Conservation (phyloP, 345 rosid species). For the Brassica cretica region DNA sequence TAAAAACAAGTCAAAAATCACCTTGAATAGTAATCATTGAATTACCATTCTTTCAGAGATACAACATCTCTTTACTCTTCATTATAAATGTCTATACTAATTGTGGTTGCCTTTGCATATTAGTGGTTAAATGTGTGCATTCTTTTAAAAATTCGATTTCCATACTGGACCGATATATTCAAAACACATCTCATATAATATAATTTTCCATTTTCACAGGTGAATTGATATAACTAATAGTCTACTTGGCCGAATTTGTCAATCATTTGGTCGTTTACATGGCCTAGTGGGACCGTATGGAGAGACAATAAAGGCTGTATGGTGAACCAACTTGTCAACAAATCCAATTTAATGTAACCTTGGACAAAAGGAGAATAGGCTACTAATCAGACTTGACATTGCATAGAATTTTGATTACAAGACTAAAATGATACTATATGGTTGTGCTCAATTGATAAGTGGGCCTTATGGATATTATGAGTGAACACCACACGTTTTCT, state of each 20-base stretch:
- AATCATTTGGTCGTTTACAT: slow-evolving; percentile 17
- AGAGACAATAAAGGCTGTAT: slow-evolving; percentile 8
- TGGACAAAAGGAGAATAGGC: slow-evolving; percentile 2
- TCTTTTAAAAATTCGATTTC: neutral
- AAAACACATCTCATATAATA: neutral
- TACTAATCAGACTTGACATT: slow-evolving; percentile 4
- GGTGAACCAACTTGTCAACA: slow-evolving; percentile 35
- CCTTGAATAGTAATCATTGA: neutral
- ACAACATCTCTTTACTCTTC: neutral
- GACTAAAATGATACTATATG: slow-evolving; percentile 13
- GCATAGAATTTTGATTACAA: neutral
- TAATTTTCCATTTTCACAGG: neutral
- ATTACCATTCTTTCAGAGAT: neutral
- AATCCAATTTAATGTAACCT: slow-evolving; percentile 35
- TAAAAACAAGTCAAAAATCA: no score
- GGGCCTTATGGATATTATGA: slow-evolving; percentile 10
- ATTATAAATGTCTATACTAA: neutral
- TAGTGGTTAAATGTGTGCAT: neutral
- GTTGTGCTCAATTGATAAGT: slow-evolving; percentile 26
- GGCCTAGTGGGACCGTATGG: neutral
- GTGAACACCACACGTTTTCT: neutral
- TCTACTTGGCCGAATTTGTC: neutral
- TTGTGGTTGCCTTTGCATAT: neutral
- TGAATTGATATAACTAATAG: neutral
- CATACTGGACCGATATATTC: neutral